phyloP scores from a whole-genome alignment of 176 grass and related monocot species.

The Phoenix dactylifera region DNA sequence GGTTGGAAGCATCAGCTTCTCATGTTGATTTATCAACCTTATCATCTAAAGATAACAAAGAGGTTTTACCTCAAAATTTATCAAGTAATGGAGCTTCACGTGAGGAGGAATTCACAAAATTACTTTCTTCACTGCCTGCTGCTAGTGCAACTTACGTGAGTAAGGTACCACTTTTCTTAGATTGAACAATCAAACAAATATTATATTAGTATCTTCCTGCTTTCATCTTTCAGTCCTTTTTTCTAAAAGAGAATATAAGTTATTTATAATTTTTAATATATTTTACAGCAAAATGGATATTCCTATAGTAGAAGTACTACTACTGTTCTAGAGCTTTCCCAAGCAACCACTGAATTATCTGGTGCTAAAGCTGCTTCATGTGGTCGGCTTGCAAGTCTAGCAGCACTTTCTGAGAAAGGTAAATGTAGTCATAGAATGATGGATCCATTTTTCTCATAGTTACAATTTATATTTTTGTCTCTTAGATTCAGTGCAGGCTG shows the following conservation, averaged over 20 bases:
- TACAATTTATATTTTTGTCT: too few relatives aligned
- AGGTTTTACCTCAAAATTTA: slow-evolving; percentile 26
- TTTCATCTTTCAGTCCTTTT: too few relatives aligned
- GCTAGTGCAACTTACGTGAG: slow-evolving; percentile 11
- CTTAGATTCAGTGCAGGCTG: too few relatives aligned
- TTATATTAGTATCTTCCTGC: too few relatives aligned
- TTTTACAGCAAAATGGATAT: slow-evolving; percentile 32
- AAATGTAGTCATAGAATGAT: neutral
- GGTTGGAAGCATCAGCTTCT: slow-evolving; percentile 64
- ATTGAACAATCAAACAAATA: neutral
- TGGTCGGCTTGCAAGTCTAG: slow-evolving; percentile 52
- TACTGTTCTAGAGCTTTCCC: slow-evolving; percentile 50
- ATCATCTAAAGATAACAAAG: slow-evolving; percentile 32
- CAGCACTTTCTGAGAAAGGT: slow-evolving; percentile 67
- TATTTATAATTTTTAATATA: neutral
- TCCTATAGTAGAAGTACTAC: slow-evolving; percentile 15
- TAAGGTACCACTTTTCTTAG: slow-evolving; percentile 22
- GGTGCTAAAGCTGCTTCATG: slow-evolving; percentile 97
- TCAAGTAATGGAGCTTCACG: slow-evolving; percentile 25
- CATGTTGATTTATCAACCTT: slow-evolving; percentile 50
- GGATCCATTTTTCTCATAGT: too few relatives aligned
- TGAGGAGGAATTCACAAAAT: slow-evolving; percentile 13
- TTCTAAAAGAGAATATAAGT: too few relatives aligned
- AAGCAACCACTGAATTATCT: slow-evolving; percentile 67
- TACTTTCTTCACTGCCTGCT: slow-evolving; percentile 5